Percentiles rank a stretch among this genome's conserved stretches.
Conservation (phyloP, 352 stramenopile species). For the Globisporangium ultimum region DNA sequence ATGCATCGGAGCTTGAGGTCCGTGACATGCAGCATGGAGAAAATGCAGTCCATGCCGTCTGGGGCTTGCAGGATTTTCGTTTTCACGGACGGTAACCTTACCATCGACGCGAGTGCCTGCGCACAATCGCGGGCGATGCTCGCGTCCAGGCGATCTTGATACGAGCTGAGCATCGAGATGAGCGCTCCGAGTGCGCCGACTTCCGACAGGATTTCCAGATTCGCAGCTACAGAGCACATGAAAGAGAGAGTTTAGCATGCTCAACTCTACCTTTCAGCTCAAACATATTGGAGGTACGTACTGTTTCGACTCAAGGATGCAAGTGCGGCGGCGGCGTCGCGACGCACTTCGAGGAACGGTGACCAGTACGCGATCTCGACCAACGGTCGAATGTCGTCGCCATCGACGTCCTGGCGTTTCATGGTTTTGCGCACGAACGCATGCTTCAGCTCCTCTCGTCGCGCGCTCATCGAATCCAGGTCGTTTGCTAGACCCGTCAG, state of each 20-base stretch:
- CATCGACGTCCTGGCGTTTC: slow-evolving; percentile 53
- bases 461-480: slow-evolving; percentile 5
- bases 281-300: slow-evolving; percentile 16
- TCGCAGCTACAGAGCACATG: slow-evolving; percentile 32
- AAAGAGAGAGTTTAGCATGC: neutral
- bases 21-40: slow-evolving; percentile 51
- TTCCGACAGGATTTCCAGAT: slow-evolving; percentile 64
- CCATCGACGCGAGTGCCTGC: slow-evolving; percentile 57
- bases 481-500: neutral
- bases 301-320: slow-evolving; percentile 72
- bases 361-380: slow-evolving; percentile 89
- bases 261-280: neutral
- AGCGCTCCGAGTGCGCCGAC: slow-evolving; percentile 69
- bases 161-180: slow-evolving; percentile 63
- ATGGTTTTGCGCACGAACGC: slow-evolving; percentile 28
- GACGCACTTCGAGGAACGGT: slow-evolving; percentile 73
- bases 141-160: slow-evolving; percentile 48
- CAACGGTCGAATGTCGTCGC: slow-evolving; percentile 64
- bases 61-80: slow-evolving; percentile 61
- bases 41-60: slow-evolving; percentile 65
- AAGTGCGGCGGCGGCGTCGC: slow-evolving; percentile 71
- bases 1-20: slow-evolving; percentile 47
- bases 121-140: slow-evolving; percentile 64
- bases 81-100: slow-evolving; percentile 46
- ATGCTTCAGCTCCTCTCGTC: slow-evolving; percentile 26